Conservation (phyloP, 116 monocot genomes). For the Posidonia oceanica region DNA sequence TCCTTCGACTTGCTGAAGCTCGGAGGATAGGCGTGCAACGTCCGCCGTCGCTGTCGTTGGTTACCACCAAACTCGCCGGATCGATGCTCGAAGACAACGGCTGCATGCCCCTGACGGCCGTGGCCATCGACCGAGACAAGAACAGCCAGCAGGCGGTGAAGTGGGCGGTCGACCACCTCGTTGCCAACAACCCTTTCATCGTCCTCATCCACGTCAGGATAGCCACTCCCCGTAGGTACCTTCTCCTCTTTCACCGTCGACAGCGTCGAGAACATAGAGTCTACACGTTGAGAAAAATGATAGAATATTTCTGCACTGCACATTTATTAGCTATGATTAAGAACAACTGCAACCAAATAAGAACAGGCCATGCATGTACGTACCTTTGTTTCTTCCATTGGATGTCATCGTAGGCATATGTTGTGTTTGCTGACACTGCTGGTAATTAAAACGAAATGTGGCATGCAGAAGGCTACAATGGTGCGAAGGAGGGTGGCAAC, state of each 20-base stretch:
- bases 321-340: no score
- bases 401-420: no score
- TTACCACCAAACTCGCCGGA: neutral
- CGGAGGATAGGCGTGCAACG: neutral
- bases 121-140: conserved; percentile 19
- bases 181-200: conserved; percentile 7
- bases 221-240: conserved; percentile 24
- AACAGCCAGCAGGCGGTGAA: conserved; percentile 31
- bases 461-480: no score
- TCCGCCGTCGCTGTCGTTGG: neutral
- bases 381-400: no score
- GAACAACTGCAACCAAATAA: no score
- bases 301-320: no score
- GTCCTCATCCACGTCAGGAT: conserved; percentile 40
- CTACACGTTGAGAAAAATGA: no score
- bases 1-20: no score
- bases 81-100: neutral
- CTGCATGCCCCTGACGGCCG: conserved; percentile 9
- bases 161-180: conserved; percentile 28
- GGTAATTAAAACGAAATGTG: no score
- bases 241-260: conserved; percentile 4
- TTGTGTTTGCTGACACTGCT: no score
- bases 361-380: no score
- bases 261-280: neutral
- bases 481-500: no score